A percentile compares a stretch with the other conserved stretches of the same genome.
These are phyloP conservation scores for Candida ascalaphidarum DNA, from an alignment of 805 yeast species.

Conservation along the genomic window DNA sequence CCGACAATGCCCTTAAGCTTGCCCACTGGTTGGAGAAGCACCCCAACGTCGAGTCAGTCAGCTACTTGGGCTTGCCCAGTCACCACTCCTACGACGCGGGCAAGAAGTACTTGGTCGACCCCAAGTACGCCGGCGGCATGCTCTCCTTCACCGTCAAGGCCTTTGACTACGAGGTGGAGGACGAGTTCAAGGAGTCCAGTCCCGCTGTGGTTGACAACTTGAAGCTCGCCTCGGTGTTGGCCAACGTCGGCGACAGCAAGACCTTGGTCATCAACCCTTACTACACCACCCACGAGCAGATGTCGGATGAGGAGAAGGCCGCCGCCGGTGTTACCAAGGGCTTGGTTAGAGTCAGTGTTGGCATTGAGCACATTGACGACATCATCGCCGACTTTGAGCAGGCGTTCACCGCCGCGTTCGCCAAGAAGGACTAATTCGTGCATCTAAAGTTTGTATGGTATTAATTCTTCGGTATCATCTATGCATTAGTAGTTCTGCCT, in stretches of 20 bases:
- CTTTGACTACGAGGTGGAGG: conserved; percentile 32
- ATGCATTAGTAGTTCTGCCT: too few species aligned
- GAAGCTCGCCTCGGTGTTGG: conserved; percentile 83
- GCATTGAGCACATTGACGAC: conserved; percentile 14
- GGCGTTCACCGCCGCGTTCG: conserved; percentile 61
- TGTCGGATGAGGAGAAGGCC: conserved; percentile 68
- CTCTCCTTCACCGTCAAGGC: conserved; percentile 84
- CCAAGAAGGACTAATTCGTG: too few species aligned
- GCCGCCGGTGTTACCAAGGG: conserved; percentile 86
- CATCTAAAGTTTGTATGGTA: too few species aligned
- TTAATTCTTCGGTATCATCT: too few species aligned
- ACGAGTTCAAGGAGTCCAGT: conserved; percentile 68
- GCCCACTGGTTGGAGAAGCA: conserved; percentile 70
- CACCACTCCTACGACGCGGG: conserved; percentile 75
- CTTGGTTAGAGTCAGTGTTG: conserved; percentile 53
- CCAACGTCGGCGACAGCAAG: conserved; percentile 95
- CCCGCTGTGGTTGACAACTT: conserved; percentile 78
- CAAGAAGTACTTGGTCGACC: conserved; percentile 60
- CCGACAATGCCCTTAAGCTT: conserved; percentile 68
- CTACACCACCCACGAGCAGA: conserved; percentile 93
- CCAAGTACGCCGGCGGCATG: conserved; percentile 77
- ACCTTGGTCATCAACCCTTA: conserved; percentile 94
- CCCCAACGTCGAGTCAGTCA: conserved; percentile 78
- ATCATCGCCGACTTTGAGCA: conserved; percentile 40
- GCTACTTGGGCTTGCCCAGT: conserved; percentile 82